These are phyloP conservation scores for Aspergillus alliaceus DNA, from an alignment of 2,329 filamentous ascomycete species.

Conservation along the genomic window DNA sequence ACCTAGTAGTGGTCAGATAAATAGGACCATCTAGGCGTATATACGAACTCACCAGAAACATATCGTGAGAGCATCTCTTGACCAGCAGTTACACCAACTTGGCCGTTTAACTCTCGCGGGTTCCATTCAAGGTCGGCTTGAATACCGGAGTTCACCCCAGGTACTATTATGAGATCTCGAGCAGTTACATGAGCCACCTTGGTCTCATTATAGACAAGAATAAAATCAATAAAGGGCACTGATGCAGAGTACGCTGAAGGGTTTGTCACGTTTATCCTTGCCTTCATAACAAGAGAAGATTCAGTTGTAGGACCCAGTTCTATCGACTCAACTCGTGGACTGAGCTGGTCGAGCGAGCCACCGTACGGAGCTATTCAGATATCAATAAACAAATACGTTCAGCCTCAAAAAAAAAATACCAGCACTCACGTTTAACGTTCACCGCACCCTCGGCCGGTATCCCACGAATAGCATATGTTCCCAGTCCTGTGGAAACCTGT, in stretches of 20 bases:
- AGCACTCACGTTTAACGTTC: constrained; percentile 86
- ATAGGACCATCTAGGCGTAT: not conserved
- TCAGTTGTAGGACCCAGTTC: constrained; percentile 70
- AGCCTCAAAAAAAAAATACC: constrained; percentile 22
- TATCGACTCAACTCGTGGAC: constrained; percentile 69
- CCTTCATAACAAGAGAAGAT: constrained; percentile 69
- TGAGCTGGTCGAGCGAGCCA: constrained; percentile 51
- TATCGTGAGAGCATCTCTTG: constrained; percentile 79
- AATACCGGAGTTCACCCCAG: constrained; percentile 72
- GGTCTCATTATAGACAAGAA: constrained; percentile 71
- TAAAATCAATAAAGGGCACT: constrained; percentile 77
- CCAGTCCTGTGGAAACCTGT: constrained; percentile 77
- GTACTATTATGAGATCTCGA: constrained; percentile 60
- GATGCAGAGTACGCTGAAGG: constrained; percentile 81
- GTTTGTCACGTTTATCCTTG: constrained; percentile 80
- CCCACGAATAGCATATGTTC: constrained; percentile 74
- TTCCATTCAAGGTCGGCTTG: constrained; percentile 72
- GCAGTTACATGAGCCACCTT: constrained; percentile 73
- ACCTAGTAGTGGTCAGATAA: constrained; percentile 43
- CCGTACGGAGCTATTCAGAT: constrained; percentile 57
- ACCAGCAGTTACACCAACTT: constrained; percentile 62
- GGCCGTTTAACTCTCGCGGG: constrained; percentile 63
- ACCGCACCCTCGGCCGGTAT: constrained; percentile 83
- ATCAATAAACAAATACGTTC: constrained; percentile 28
- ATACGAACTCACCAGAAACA: constrained; percentile 62